phyloP scores from a whole-genome alignment of 345 rosid genomes.

The Trapa incisa region DNA sequence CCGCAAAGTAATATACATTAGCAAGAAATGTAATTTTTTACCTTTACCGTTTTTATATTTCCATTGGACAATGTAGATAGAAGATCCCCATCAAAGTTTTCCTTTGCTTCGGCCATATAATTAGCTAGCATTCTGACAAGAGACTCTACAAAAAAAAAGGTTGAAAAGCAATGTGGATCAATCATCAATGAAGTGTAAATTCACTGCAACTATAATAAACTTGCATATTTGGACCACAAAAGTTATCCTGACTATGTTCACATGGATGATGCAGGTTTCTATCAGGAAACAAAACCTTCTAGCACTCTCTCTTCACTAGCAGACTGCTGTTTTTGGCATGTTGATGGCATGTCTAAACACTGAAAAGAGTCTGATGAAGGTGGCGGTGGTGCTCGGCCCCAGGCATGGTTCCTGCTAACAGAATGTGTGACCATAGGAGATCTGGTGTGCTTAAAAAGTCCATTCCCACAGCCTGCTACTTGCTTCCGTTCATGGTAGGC shows the following conservation, averaged over 20 bases:
- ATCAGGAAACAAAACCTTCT: conserved; percentile 25
- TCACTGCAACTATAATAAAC: neutral
- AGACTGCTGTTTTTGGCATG: conserved; percentile 24
- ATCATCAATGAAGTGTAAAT: neutral
- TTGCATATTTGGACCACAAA: neutral
- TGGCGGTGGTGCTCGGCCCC: conserved; percentile 6
- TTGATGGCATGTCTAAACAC: conserved; percentile 13
- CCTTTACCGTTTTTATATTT: conserved; percentile 16
- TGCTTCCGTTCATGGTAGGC: conserved; percentile 58
- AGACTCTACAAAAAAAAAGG: conserved; percentile 25
- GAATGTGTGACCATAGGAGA: conserved; percentile 50
- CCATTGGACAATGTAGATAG: conserved; percentile 5
- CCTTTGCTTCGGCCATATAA: conserved; percentile 49
- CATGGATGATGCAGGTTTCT: neutral
- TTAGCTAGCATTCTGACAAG: conserved; percentile 42
- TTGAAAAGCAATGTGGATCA: neutral
- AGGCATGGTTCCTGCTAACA: conserved; percentile 22
- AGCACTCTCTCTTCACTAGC: conserved; percentile 24
- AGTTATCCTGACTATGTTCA: neutral
- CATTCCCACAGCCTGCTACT: conserved; percentile 34
- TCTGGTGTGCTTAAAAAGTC: conserved; percentile 40
- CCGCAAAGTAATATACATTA: neutral
- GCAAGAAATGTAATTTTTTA: neutral
- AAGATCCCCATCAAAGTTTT: conserved; percentile 46
- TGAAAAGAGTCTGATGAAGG: conserved; percentile 1